Base-by-base conservation (phyloP, 2,329 filamentous ascomycete species). In the Stenocarpella maydis region DNA sequence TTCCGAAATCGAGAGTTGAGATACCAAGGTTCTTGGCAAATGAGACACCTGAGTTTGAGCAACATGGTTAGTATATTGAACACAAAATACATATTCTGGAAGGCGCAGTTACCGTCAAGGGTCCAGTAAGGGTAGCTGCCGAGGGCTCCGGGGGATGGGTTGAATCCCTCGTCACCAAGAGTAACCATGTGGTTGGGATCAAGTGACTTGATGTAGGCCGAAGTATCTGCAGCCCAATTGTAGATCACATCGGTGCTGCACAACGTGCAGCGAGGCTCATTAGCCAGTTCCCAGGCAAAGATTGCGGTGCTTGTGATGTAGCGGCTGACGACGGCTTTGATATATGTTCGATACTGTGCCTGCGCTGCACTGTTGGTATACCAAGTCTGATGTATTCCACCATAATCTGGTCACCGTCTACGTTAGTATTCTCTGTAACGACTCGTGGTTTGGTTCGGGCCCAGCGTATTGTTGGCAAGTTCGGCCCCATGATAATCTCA, bases 151-250 rank as follows among this genome's bases (percentile, higher is more conserved):
- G 74, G 73, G 0, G 75, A 71, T 1, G 77, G 45, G 1, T 76
- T 76, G 21, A 77, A 77, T 0, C 80, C 80, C 66, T 82, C 89
- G 71, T 91, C 88, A 19, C 90, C 89, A 37, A 89, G 82, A 0
- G 85, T 85, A 43, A 91, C 88, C 82, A 91, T 85, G 76, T 90
- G 89, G 54, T 84, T 77, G 1, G 82, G 72, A 74, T 91, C 89
- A 3, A 91, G 78, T 3, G 81, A 84, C 76, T 90, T 90, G 76
- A 92, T 86, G 73, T 89, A 91, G 4, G 82, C 78, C 31, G 86
- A 88, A 19, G 85, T 88, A 17, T 80, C 78, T 17, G 81, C 78
- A 19, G 87, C 86, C 89, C 89, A 91, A 55, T 86, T 81, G 52
- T 83, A 84, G 70, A 92, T 82, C 26, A 90, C 83, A 6, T 83